Percentiles rank a stretch among this genome's conserved stretches.
Conservation (phyloP, 108 stramenopile species). For the Skeletonema tropicum region DNA sequence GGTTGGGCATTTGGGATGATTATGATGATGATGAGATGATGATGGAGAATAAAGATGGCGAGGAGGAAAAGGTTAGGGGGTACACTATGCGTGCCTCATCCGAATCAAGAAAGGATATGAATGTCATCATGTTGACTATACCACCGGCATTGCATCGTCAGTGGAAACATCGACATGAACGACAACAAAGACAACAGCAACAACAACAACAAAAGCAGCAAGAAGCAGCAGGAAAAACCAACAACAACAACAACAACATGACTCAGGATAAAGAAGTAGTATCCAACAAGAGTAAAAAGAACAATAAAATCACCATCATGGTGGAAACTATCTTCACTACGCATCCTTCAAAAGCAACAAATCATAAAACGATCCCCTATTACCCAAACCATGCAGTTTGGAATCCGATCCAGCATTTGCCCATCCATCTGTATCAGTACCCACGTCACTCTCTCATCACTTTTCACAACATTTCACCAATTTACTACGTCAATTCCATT, state of each 20-base stretch:
- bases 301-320: slow-evolving; percentile 8
- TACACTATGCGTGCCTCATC: slow-evolving; percentile 38
- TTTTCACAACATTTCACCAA: slow-evolving; percentile 40
- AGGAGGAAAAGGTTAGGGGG: slow-evolving; percentile 24
- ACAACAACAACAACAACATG: no score
- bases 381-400: slow-evolving; percentile 45
- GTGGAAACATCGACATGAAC: slow-evolving; percentile 34
- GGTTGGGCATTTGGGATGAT: slow-evolving; percentile 40
- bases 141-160: slow-evolving; percentile 42
- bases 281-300: background rate
- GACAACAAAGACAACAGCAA: background rate
- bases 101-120: slow-evolving; percentile 32
- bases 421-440: slow-evolving; percentile 31
- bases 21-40: slow-evolving; percentile 10
- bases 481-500: slow-evolving; percentile 6
- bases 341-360: background rate
- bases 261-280: no score
- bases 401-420: slow-evolving; percentile 43
- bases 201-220: background rate
- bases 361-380: background rate
- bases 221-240: background rate
- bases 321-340: slow-evolving; percentile 31
- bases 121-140: slow-evolving; percentile 36
- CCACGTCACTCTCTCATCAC: slow-evolving; percentile 37
- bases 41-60: background rate